phyloP scores from a whole-genome alignment of 2,329 filamentous ascomycete genomes.

The Fusarium sp. region DNA sequence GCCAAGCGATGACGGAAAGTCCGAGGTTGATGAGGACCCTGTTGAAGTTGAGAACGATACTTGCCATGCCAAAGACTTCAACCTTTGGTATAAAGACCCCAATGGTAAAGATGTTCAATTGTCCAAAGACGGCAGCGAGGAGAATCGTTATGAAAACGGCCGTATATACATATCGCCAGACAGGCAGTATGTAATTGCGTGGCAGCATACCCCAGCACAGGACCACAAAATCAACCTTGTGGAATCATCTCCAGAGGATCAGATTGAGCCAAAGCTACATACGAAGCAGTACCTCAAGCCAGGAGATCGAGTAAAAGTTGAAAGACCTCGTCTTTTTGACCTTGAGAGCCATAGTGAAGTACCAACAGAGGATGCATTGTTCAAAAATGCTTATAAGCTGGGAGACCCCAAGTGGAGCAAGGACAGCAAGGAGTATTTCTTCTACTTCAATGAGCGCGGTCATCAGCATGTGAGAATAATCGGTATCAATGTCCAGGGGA shows the following conservation, averaged over 20 bases:
- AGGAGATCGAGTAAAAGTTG: conserved; percentile 40
- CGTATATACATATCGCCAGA: conserved; percentile 34
- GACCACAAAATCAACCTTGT: conserved; percentile 33
- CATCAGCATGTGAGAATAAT: conserved; percentile 42
- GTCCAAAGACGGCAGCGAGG: conserved; percentile 28
- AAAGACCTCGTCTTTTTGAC: conserved; percentile 45
- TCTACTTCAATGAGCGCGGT: conserved; percentile 46
- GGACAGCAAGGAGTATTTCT: conserved; percentile 41
- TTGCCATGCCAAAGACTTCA: conserved; percentile 12
- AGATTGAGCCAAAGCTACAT: conserved; percentile 44
- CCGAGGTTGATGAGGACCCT: background rate
- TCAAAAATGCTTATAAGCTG: conserved; percentile 41
- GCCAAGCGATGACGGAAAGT: background rate
- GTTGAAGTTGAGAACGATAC: background rate
- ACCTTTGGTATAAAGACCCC: conserved; percentile 19
- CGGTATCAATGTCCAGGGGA: conserved; percentile 25
- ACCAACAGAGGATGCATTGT: conserved; percentile 36
- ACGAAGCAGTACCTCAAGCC: conserved; percentile 42
- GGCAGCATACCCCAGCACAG: conserved; percentile 41
- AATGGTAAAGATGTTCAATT: conserved; percentile 25
- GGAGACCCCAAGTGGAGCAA: conserved; percentile 41
- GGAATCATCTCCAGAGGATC: conserved; percentile 46
- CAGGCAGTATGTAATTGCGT: conserved; percentile 30
- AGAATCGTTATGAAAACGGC: conserved; percentile 34
- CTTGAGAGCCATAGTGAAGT: conserved; percentile 35